Evolutionary conservation across 2,329 filamentous ascomycete species (phyloP), one percentile per base, ranked within the genome.

Genomic region (Zopfia rhizophila): DNA sequence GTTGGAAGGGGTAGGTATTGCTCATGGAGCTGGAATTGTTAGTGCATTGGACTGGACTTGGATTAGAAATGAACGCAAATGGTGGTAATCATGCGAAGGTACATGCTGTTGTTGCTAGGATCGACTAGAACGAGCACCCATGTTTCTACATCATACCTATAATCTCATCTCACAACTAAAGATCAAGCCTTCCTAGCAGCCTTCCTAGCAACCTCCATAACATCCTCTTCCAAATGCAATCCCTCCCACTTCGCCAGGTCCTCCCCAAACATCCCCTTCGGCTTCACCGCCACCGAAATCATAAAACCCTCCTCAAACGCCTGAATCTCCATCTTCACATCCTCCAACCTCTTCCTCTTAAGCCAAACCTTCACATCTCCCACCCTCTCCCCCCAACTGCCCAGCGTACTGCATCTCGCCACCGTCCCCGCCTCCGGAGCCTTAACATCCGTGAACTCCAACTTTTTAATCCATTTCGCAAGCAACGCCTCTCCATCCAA

Each of bases 401-500:
- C 76, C 55, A n/a, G 25, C 17, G 72, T 76, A 22, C 68, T 72
- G 55, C 75, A 78, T 19, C 74, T 61, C 7, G 76, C 68, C 1
- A 68, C 67, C 0, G 66, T 69, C 2, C 74, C 77, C 1, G 74
- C 63, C 12, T 54, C 66, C 10, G 86, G 85, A 36, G 85, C 81
- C 38, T 77, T 74, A 39, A 90, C 87, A 36, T 78, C 74, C 46
- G 78, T 75, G 63, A 93, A 90, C 60, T 91, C 86, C 7, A 92
- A 74, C 37, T 88, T 82, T 38, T 75, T 75, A 36, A 93, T 76
- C 89, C 89, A 93, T 3, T 78, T 76, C 0, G 89, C 89, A 7
- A 91, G 76, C 46, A 93, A 76, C 0, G 88, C 89, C 60, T 92
- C 88, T 18, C 89, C 89, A 21, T 88, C 89, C 75, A 93, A 85